Evolutionary conservation across 768 basidiomycete species (phyloP).

Genomic region (Austroboletus eburneus): DNA sequence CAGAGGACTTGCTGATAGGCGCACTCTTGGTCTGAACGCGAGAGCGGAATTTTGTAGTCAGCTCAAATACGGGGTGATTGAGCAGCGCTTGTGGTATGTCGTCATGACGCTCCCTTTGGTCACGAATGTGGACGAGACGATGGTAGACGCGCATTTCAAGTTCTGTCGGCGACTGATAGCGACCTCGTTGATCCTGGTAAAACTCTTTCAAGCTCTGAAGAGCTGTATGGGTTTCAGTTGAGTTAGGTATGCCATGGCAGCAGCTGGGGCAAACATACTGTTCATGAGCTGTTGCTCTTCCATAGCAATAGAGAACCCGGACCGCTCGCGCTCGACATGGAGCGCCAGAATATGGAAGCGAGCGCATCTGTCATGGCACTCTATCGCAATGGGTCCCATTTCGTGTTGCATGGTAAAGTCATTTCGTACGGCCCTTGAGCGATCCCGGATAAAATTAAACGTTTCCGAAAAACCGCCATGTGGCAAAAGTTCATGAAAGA

Average conservation of each 20-base stretch:
- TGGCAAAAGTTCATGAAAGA: slow-evolving; percentile 79
- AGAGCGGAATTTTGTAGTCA: slow-evolving; percentile 75
- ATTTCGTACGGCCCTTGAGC: slow-evolving; percentile 83
- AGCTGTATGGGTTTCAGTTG: slow-evolving; percentile 44
- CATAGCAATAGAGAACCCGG: slow-evolving; percentile 57
- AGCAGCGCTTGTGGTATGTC: slow-evolving; percentile 66
- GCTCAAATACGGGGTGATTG: slow-evolving; percentile 70
- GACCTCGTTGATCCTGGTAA: slow-evolving; percentile 75
- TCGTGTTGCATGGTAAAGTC: slow-evolving; percentile 94
- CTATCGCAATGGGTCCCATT: slow-evolving; percentile 71
- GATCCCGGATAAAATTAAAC: slow-evolving; percentile 86
- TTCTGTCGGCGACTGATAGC: slow-evolving; percentile 74
- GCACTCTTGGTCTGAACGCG: slow-evolving; percentile 78
- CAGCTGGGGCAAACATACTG: slow-evolving; percentile 45
- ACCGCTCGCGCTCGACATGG: slow-evolving; percentile 55
- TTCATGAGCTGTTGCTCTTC: slow-evolving; percentile 92
- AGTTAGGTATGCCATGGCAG: background rate
- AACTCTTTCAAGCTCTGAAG: slow-evolving; percentile 91
- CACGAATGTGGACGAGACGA: slow-evolving; percentile 85
- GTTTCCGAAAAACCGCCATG: slow-evolving; percentile 65
- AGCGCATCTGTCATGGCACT: slow-evolving; percentile 90
- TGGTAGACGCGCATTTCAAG: slow-evolving; percentile 97
- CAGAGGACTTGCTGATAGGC: slow-evolving; percentile 65
- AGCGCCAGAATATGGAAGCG: slow-evolving; percentile 88
- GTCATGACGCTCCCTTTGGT: slow-evolving; percentile 72